Conservation (phyloP, 129 eudicot species). For the Lonicera japonica region DNA sequence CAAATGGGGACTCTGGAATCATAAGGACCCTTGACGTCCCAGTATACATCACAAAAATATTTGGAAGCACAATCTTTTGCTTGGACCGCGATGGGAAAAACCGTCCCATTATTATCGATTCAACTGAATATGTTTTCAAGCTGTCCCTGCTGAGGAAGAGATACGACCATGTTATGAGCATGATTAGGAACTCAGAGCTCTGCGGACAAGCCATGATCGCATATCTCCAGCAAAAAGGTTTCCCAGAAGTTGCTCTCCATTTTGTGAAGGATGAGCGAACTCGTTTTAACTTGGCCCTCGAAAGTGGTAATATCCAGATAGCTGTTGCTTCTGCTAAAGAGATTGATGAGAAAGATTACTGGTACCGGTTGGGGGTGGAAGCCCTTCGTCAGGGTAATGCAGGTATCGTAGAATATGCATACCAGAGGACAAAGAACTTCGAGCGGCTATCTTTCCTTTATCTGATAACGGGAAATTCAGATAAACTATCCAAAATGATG, state of each 20-base stretch:
- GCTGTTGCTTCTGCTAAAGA: slow-evolving; percentile 21
- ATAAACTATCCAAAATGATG: slow-evolving; percentile 17
- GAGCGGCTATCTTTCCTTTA: slow-evolving; percentile 22
- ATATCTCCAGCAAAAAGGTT: slow-evolving; percentile 19
- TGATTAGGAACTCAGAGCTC: slow-evolving; percentile 17
- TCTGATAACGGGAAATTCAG: slow-evolving; percentile 16
- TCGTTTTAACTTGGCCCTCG: slow-evolving; percentile 18
- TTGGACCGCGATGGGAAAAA: slow-evolving; percentile 21
- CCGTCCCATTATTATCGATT: slow-evolving; percentile 10
- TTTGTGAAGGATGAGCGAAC: slow-evolving; percentile 19
- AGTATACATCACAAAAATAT: slow-evolving; percentile 16
- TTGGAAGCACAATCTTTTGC: slow-evolving; percentile 15
- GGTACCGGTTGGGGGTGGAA: slow-evolving; percentile 18
- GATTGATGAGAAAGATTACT: slow-evolving; percentile 20
- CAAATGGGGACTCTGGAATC: slow-evolving; percentile 18
- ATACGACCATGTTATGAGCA: slow-evolving; percentile 19
- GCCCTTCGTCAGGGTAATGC: slow-evolving; percentile 25
- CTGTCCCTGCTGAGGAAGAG: slow-evolving; percentile 14
- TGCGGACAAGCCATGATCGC: slow-evolving; percentile 20
- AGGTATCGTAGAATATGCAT: slow-evolving; percentile 17
- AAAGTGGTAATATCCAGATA: slow-evolving; percentile 20
- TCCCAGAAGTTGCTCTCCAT: slow-evolving; percentile 22
- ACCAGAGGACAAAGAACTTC: slow-evolving; percentile 19
- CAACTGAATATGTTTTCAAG: slow-evolving; percentile 17
- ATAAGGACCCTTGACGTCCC: slow-evolving; percentile 19